Base-by-base conservation (phyloP, 805 yeast genomes). In the Lachancea thermotolerans region DNA sequence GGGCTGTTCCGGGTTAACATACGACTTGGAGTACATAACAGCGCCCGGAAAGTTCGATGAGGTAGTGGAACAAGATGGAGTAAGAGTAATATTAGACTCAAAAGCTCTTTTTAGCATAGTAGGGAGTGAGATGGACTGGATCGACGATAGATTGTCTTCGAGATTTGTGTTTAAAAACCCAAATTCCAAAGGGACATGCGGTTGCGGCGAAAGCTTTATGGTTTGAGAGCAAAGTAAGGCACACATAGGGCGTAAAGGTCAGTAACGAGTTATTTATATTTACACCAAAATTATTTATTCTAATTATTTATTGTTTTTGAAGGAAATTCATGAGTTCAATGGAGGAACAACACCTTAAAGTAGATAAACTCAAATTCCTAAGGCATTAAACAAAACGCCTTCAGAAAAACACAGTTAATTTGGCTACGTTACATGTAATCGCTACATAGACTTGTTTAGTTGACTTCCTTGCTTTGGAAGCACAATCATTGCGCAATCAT, bases 151-250 rank as follows among this genome's bases (percentile, higher is more conserved):
- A 64, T 71, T 93, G 51, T 77, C 89, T 29, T 81, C 93, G 11
- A 78, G 95, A 58, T 93, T 93, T 63, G 88, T 93, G 15, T 93
- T 93, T 73, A 83, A 77, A 62, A 93, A 93, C 65, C 99, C 99
- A 51, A 93, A 93, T 68, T 85, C 95, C 34, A 93, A 91, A 70
- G 99, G 98, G 29, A 86, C 95, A 41, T 93, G 99, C 68, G 99
- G 99, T 10, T 93, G 99, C 66, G 99, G 99, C 44, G 99, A 93
- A 70, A 87, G 96, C 4, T 93, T 93, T 65, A 93, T 90, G 96
- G 96, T 91, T 8, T 90, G 69, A 60, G 2, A 12, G 14, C 33
- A 8, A 5, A 30, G 9, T n/a, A 34, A 4, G 25, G 25, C 25
- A 21, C 7, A 7, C 25, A 21, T 7, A 21, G 7, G 25, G 25